Conservation (phyloP, 2,329 filamentous ascomycete genomes). For the Aspergillus sp. region DNA sequence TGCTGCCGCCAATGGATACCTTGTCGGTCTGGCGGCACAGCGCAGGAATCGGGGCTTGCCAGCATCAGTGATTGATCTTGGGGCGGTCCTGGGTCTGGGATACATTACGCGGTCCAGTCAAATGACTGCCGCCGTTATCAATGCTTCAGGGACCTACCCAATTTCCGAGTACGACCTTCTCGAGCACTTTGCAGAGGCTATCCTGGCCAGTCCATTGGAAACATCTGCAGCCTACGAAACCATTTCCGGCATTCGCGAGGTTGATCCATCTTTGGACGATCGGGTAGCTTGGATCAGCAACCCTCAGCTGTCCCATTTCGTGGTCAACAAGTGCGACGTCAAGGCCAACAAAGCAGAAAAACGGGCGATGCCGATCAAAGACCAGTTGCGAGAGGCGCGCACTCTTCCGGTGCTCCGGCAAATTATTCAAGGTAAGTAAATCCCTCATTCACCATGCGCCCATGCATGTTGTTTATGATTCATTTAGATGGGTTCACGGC, state of each 20-base stretch:
- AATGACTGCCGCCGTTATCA: background rate
- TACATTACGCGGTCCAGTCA: background rate
- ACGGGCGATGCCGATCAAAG: background rate
- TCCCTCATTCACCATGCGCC: background rate
- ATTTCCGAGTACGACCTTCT: conserved; percentile 1
- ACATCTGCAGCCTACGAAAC: background rate
- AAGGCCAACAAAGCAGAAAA: background rate
- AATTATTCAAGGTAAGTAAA: background rate
- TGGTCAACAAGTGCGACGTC: background rate
- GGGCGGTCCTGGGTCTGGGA: conserved; percentile 2
- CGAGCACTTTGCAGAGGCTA: background rate
- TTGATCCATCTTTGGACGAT: background rate
- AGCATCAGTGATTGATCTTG: conserved; percentile 6
- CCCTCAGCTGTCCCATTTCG: conserved; percentile 6
- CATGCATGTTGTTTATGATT: background rate
- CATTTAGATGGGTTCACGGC: conserved; percentile 2
- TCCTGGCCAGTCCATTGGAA: background rate
- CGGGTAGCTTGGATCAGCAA: background rate
- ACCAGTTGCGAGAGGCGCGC: background rate
- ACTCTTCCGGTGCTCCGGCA: background rate
- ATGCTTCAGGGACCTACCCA: background rate
- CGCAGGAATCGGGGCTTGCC: conserved; percentile 3
- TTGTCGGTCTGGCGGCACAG: background rate
- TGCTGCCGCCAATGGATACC: conserved; percentile 10
- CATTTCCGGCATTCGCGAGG: background rate